phyloP scores from a whole-genome alignment of 257 asterid species.

The Solanum virginianum region DNA sequence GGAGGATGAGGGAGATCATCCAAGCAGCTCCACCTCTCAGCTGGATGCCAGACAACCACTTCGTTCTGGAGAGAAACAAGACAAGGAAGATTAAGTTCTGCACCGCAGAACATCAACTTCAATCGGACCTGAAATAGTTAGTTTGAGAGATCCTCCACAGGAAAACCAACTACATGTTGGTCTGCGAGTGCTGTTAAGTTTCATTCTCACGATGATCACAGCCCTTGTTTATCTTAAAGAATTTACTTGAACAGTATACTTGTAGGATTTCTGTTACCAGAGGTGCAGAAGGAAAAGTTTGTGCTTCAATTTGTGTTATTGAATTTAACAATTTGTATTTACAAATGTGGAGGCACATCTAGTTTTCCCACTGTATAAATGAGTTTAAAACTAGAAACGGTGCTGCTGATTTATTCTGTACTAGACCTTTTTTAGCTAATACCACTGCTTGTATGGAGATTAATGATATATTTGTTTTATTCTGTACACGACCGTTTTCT shows the following conservation, averaged over 20 bases:
- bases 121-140: background rate
- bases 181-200: background rate
- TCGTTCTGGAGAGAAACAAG: constrained; percentile 8
- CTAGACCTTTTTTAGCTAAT: background rate
- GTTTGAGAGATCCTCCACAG: background rate
- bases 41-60: constrained; percentile 23
- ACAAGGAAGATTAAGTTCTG: constrained; percentile 44
- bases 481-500: too few species aligned
- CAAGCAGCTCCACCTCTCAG: constrained; percentile 20
- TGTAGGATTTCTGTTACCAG: background rate
- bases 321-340: background rate
- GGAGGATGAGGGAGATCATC: constrained; percentile 27
- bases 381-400: background rate
- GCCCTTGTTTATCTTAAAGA: background rate
- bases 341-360: background rate
- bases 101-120: background rate
- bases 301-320: background rate
- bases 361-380: background rate
- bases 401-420: background rate
- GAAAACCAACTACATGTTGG: background rate
- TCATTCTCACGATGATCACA: background rate
- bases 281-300: background rate
- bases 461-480: background rate
- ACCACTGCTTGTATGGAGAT: background rate
- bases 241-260: background rate